phyloP scores from a whole-genome alignment of 2,329 filamentous ascomycete species.

The Rutstroemia sp. region DNA sequence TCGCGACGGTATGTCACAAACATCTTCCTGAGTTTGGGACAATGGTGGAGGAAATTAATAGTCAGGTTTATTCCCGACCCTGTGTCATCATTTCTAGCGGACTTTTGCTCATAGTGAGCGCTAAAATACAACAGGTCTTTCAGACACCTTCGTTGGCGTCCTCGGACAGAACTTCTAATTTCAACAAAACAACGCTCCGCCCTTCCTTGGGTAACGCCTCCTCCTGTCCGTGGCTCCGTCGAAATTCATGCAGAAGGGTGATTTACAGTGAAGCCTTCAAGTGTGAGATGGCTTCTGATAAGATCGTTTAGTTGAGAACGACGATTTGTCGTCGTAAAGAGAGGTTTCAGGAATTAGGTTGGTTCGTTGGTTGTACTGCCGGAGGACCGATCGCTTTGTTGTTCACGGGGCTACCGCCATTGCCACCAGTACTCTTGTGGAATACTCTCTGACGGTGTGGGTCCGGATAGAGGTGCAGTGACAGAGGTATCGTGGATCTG shows the following conservation, averaged over 20 bases:
- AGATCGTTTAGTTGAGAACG: not conserved
- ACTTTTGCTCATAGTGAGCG: conserved; percentile 14
- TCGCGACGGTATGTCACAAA: conserved; percentile 13
- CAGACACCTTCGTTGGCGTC: conserved; percentile 9
- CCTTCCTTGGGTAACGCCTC: conserved; percentile 28
- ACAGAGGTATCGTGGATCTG: conserved; percentile 37
- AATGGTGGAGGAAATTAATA: conserved; percentile 4
- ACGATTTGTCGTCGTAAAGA: conserved; percentile 16
- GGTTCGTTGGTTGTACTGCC: conserved; percentile 13
- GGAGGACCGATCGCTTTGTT: conserved; percentile 17
- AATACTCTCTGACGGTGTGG: conserved; percentile 19
- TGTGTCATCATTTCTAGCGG: conserved; percentile 15
- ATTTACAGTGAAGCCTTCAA: conserved; percentile 19
- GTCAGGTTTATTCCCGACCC: not conserved
- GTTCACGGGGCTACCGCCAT: conserved; percentile 17
- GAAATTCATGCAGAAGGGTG: conserved; percentile 20
- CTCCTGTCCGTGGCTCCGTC: conserved; percentile 16
- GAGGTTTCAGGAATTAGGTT: conserved; percentile 14
- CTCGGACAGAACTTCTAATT: conserved; percentile 18
- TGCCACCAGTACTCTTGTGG: conserved; percentile 9
- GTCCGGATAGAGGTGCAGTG: conserved; percentile 20
- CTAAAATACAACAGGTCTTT: conserved; percentile 28
- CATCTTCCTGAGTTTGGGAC: conserved; percentile 6
- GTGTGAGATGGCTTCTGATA: conserved; percentile 5
- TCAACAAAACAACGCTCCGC: conserved; percentile 21